Percentiles rank a stretch among this genome's conserved stretches.
These are phyloP conservation scores for Malus sieversii DNA, from an alignment of 306 rosid genomes.

Conservation along the genomic window DNA sequence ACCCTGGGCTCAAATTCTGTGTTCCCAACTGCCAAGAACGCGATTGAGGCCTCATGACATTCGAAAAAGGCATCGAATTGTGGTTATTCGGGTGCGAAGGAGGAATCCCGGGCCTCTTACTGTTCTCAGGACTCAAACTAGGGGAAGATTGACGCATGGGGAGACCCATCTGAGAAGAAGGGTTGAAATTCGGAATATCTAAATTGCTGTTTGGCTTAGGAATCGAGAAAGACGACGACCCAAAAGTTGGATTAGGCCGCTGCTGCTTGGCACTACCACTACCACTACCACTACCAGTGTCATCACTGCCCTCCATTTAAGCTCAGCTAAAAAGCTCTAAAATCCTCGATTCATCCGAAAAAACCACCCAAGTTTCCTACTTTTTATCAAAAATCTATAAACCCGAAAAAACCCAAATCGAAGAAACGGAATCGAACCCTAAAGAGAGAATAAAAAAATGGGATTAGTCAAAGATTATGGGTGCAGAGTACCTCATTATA, in stretches of 20 bases:
- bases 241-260: conserved; percentile 27
- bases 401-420: not conserved
- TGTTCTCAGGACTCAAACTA: conserved; percentile 35
- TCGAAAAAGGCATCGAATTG: conserved; percentile 36
- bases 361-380: not conserved
- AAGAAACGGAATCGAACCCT: not conserved
- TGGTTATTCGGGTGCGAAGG: conserved; percentile 50
- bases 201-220: conserved; percentile 28
- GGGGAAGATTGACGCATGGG: conserved; percentile 22
- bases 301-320: conserved; percentile 52
- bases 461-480: not conserved
- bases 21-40: conserved; percentile 37
- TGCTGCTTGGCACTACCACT: conserved; percentile 20
- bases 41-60: conserved; percentile 24
- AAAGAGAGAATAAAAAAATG: not conserved
- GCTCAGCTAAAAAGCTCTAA: not conserved
- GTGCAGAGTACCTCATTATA: not conserved
- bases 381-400: not conserved
- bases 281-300: conserved; percentile 17
- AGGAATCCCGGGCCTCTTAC: conserved; percentile 58
- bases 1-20: conserved; percentile 36
- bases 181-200: conserved; percentile 24
- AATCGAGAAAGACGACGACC: conserved; percentile 6
- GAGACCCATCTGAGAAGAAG: conserved; percentile 34
- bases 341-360: not conserved